Conservation (phyloP, 352 stramenopile genomes). For the Globisporangium orthogonon region DNA sequence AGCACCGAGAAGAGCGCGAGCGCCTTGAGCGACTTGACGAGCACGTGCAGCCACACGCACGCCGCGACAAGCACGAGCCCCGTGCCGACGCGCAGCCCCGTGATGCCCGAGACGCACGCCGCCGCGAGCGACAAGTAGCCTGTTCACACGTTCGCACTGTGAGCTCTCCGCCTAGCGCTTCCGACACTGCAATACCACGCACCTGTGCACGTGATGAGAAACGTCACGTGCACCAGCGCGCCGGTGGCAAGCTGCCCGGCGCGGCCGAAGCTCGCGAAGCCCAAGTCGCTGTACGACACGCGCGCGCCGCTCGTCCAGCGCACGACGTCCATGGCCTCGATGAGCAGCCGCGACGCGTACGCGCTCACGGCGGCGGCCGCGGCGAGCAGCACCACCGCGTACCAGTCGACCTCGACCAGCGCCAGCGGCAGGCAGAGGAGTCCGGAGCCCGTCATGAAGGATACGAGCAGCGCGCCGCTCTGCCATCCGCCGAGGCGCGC, state of each 20-base stretch:
- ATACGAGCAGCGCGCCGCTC: constrained; percentile 62
- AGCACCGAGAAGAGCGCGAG: constrained; percentile 55
- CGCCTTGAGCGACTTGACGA: constrained; percentile 53
- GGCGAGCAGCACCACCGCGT: constrained; percentile 52
- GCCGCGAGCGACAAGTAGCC: constrained; percentile 51
- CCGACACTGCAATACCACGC: not conserved
- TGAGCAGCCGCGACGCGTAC: constrained; percentile 61
- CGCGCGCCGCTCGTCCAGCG: constrained; percentile 54
- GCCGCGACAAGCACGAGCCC: constrained; percentile 44
- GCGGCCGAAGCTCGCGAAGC: constrained; percentile 54
- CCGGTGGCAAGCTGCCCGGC: constrained; percentile 32
- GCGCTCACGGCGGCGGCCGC: constrained; percentile 40
- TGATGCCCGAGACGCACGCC: constrained; percentile 53
- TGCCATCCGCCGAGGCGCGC: constrained; percentile 48
- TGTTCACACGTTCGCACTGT: not conserved
- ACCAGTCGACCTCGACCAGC: constrained; percentile 78
- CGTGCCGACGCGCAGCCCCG: constrained; percentile 43
- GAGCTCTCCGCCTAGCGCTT: too few relatives aligned
- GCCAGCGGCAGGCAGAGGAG: constrained; percentile 68
- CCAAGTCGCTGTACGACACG: constrained; percentile 68
- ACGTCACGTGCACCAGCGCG: constrained; percentile 45
- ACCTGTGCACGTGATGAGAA: constrained; percentile 53
- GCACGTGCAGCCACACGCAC: constrained; percentile 60
- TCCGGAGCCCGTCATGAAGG: constrained; percentile 67
- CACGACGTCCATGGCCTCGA: constrained; percentile 63